Conservation (phyloP, 2,329 filamentous ascomycete species). For the Aspergillus alliaceus region DNA sequence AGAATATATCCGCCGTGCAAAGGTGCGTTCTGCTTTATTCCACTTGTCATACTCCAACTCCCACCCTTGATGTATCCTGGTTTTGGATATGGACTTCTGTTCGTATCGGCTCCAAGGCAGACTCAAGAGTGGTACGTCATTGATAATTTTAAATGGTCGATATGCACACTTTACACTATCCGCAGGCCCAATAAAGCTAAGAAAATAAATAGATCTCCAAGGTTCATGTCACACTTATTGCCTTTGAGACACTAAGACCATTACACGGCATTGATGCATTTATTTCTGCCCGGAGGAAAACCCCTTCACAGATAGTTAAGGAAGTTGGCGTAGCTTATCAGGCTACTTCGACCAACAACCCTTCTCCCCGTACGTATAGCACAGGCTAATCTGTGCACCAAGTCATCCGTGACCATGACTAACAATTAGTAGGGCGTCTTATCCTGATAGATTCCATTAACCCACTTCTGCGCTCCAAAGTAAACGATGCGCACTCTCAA, state of each 20-base stretch:
- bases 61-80: background rate
- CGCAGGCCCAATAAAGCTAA: background rate
- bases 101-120: background rate
- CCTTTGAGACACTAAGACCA: constrained; percentile 70
- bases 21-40: constrained; percentile 52
- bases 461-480: constrained; percentile 50
- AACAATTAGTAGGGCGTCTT: constrained; percentile 58
- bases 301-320: constrained; percentile 55
- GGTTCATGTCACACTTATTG: constrained; percentile 71
- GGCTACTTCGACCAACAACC: constrained; percentile 13
- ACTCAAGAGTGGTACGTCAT: background rate
- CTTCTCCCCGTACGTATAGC: constrained; percentile 29
- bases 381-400: background rate
- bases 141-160: background rate
- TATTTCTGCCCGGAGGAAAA: constrained; percentile 63
- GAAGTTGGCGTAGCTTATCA: constrained; percentile 55
- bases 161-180: background rate
- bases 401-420: background rate
- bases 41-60: background rate
- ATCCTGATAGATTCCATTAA: constrained; percentile 81
- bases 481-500: constrained; percentile 52
- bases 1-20: constrained; percentile 75
- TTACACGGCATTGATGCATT: constrained; percentile 67
- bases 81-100: background rate
- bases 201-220: constrained; percentile 48